Conservation (phyloP, 2,329 filamentous ascomycete genomes). For the Nothophaeocryptopus gaeumannii region DNA sequence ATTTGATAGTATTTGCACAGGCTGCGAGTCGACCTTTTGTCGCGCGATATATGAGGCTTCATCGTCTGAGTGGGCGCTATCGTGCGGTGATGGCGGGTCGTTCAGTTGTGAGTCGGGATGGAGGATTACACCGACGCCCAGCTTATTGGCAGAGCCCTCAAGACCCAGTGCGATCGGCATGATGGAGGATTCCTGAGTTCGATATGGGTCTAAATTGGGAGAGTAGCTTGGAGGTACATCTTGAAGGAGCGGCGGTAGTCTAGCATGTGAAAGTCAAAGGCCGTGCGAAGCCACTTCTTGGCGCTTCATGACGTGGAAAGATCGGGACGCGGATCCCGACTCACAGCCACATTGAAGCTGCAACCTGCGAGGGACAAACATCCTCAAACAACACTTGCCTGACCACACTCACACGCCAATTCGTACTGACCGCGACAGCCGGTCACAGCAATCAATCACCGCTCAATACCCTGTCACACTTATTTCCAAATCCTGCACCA, state of each 20-base stretch:
- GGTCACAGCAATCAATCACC: conserved; percentile 1
- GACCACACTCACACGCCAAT: too few species aligned
- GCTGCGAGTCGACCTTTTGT: conserved; percentile 31
- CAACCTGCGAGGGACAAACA: too few species aligned
- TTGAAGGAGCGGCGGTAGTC: too few species aligned
- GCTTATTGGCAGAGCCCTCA: conserved; percentile 97
- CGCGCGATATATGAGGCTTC: conserved; percentile 16
- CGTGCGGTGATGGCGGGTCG: conserved; percentile 33
- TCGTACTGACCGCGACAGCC: conserved; percentile 2
- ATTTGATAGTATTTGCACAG: conserved; percentile 78
- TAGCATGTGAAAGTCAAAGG: too few species aligned
- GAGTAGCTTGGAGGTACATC: too few species aligned
- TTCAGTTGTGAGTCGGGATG: conserved; percentile 55
- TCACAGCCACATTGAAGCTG: too few species aligned
- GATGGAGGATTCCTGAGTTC: conserved; percentile 1
- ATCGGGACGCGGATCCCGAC: too few species aligned
- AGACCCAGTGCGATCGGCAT: conserved; percentile 65
- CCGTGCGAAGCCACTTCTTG: too few species aligned
- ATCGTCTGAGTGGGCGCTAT: conserved; percentile 35
- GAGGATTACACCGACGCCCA: conserved; percentile 87
- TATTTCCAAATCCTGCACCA: background rate
- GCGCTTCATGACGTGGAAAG: too few species aligned
- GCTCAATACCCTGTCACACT: conserved; percentile 6
- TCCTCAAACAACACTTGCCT: too few species aligned
- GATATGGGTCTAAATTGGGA: too few species aligned